Evolutionary conservation across 257 asterid genomes (phyloP), one percentile per base, ranked within the genome.

Genomic region (Galeopsis tetrahit): DNA sequence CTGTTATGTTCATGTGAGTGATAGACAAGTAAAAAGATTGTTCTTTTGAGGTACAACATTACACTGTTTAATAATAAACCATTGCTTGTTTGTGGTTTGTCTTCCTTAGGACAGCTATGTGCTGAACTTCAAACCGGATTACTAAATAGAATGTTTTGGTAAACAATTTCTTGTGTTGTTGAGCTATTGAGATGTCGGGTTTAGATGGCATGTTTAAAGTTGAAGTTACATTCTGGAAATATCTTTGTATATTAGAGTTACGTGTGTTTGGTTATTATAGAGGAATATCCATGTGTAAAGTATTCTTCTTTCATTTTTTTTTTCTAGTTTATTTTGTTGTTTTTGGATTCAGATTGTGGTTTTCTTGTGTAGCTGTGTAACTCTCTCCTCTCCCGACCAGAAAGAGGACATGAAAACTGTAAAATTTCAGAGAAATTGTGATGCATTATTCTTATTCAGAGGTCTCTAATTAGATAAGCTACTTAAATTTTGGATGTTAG

Each of bases 401-500:
- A 32, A 76, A 79, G 28, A 49, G 69, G 66, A 60, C 40, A 55
- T 10, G 73, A n/a, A 42, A 68, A 68, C 7, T 58, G 21, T 40
- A 33, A 40, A 49, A 38, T 59, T 66, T 68, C 71, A 42, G 48
- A 5, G 51, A 44, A 34, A 28, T 31, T 70, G 13, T 80, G 64
- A 57, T 43, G 59, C 34, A 52, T 75, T 40, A 28, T 64, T 68
- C 62, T 57, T 69, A 48, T 64, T 21, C 65, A 52, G 43, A 53
- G 57, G 70, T 49, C 65, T 70, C 73, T 53, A 48, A 42, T 66
- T 59, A 58, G 53, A 21, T 40, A 62, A 75, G 63, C 63, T 76
- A 68, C 61, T 77, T 31, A 21, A 69, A 57, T 43, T 51, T 78
- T 75, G 75, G 44, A 75, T 78, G 75, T 71, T 75, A 95, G 99